Conservation (phyloP, 306 rosid species). For the Inga oerstediana region DNA sequence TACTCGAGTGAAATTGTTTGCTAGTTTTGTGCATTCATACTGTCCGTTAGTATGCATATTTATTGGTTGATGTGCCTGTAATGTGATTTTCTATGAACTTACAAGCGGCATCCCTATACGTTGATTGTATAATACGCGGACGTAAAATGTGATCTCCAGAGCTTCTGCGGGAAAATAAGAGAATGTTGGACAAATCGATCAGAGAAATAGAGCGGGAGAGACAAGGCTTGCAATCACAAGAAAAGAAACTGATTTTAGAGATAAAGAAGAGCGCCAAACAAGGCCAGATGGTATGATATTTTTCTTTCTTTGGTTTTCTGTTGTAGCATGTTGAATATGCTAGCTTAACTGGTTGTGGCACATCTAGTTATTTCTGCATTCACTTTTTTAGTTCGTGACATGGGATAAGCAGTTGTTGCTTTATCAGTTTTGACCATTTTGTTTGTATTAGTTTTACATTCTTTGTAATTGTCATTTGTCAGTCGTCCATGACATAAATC, state of each 20-base stretch:
- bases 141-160: constrained; percentile 51
- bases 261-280: constrained; percentile 94
- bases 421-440: constrained; percentile 6
- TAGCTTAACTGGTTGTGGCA: constrained; percentile 3
- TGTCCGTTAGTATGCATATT: not conserved
- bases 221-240: constrained; percentile 74
- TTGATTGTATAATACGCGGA: constrained; percentile 13
- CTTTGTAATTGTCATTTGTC: not conserved
- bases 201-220: constrained; percentile 92
- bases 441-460: not conserved
- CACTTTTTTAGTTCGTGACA: not conserved
- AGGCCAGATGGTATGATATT: constrained; percentile 79
- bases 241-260: constrained; percentile 82
- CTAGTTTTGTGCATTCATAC: constrained; percentile 13
- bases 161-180: constrained; percentile 84
- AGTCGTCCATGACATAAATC: not conserved
- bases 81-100: not conserved
- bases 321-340: not conserved
- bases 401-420: not conserved
- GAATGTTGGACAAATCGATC: constrained; percentile 89
- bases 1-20: not conserved
- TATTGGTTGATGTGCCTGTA: constrained; percentile 1
- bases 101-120: not conserved
- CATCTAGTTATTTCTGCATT: not conserved
- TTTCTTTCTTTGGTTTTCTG: constrained; percentile 1